Evolutionary conservation across 148 eudicot species (phyloP).

Genomic region (Talinum fruticosum): DNA sequence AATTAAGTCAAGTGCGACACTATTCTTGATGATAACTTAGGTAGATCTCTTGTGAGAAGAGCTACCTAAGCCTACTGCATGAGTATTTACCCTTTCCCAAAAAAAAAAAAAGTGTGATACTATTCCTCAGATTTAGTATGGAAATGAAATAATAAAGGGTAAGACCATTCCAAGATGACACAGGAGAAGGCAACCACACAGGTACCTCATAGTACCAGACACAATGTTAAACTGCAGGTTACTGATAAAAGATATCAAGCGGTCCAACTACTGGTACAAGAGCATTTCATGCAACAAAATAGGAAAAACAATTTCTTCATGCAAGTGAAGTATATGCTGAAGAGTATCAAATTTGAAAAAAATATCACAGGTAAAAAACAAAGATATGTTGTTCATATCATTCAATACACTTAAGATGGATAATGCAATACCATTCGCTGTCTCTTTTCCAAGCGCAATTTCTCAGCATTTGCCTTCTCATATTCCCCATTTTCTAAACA

Average conservation of each 20-base stretch:
- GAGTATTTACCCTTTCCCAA: too few relatives aligned
- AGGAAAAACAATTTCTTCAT: neutral
- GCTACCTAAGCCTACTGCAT: too few relatives aligned
- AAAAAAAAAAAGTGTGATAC: too few relatives aligned
- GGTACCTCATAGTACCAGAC: neutral
- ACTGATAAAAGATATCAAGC: neutral
- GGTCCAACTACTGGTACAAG: neutral
- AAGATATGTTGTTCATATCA: neutral
- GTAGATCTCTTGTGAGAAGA: too few relatives aligned
- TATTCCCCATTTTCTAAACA: slow-evolving; percentile 90
- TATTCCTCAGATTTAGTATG: neutral
- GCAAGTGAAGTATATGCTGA: neutral
- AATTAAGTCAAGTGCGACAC: too few relatives aligned
- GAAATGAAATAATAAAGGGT: neutral
- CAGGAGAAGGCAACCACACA: neutral
- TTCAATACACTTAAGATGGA: neutral
- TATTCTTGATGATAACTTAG: too few relatives aligned
- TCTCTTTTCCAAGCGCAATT: slow-evolving; percentile 72
- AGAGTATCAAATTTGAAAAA: neutral
- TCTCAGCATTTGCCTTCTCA: slow-evolving; percentile 84
- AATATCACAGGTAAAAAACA: neutral
- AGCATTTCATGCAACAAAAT: neutral
- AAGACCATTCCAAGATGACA: neutral
- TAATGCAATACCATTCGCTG: slow-evolving; percentile 67
- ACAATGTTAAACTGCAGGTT: neutral